Evolutionary conservation across 345 rosid species (phyloP).

Genomic region (Syzygium oleosum): DNA sequence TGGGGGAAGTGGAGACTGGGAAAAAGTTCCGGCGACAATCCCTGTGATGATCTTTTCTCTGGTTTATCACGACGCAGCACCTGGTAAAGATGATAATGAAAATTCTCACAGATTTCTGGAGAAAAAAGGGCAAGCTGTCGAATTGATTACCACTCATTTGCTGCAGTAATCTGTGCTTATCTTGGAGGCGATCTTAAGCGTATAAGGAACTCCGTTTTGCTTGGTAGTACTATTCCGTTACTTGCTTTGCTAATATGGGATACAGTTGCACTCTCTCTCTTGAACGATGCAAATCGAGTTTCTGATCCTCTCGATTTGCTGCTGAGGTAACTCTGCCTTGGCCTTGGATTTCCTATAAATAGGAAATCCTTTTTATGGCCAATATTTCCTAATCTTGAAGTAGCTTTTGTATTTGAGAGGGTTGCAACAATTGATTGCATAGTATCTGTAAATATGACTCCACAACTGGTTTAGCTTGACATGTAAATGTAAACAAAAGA

Average conservation of each 20-base stretch:
- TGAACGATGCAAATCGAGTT: slow-evolving; percentile 22
- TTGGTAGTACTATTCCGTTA: slow-evolving; percentile 53
- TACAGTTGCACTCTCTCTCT: slow-evolving; percentile 41
- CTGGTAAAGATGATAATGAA: slow-evolving; percentile 23
- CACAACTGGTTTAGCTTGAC: background rate
- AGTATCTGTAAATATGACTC: background rate
- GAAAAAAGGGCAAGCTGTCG: background rate
- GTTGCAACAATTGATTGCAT: background rate
- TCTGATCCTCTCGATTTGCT: slow-evolving; percentile 49
- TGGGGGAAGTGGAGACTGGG: slow-evolving; percentile 41
- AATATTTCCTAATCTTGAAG: background rate
- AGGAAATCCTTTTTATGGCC: background rate
- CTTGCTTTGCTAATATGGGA: slow-evolving; percentile 54
- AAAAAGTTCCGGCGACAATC: slow-evolving; percentile 41
- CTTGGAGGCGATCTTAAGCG: slow-evolving; percentile 46
- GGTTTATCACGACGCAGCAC: slow-evolving; percentile 52
- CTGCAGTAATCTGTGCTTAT: slow-evolving; percentile 59
- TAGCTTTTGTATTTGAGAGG: background rate
- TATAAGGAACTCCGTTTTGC: slow-evolving; percentile 35
- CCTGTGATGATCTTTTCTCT: slow-evolving; percentile 55
- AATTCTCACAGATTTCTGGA: background rate
- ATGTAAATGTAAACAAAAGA: background rate
- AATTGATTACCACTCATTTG: background rate
- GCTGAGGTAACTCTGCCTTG: slow-evolving; percentile 18
- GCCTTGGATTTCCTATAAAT: background rate